Conservation (phyloP, 148 eudicot genomes). For the Pharnaceum exiguum region DNA sequence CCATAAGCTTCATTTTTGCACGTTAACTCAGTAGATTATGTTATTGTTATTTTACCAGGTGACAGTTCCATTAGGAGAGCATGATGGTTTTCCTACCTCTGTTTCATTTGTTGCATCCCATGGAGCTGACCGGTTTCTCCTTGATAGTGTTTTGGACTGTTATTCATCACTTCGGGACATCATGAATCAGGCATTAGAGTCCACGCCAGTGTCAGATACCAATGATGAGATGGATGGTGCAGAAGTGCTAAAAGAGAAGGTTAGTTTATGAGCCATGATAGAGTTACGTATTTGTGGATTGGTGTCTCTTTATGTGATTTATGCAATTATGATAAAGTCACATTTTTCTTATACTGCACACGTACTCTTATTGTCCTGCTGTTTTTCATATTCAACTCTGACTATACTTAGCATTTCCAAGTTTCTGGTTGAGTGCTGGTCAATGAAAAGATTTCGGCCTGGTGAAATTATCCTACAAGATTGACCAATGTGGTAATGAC, state of each 20-base stretch:
- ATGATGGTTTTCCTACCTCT: conserved; percentile 57
- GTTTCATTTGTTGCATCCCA: conserved; percentile 75
- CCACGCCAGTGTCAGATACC: conserved; percentile 37
- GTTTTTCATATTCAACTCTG: no score
- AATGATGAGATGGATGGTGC: conserved; percentile 68
- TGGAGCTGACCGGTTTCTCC: conserved; percentile 81
- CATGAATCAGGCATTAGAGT: conserved; percentile 38
- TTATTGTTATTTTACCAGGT: conserved; percentile 36
- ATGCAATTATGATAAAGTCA: no score
- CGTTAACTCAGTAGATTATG: neutral
- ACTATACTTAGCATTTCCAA: no score
- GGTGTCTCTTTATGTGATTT: neutral
- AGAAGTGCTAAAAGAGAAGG: conserved; percentile 87
- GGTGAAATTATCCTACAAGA: no score
- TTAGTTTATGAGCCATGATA: conserved; percentile 8
- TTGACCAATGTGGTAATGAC: no score
- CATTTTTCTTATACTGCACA: no score
- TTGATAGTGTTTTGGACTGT: conserved; percentile 76
- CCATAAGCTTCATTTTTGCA: neutral
- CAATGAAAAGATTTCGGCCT: no score
- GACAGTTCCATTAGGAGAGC: conserved; percentile 65
- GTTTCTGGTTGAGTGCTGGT: no score
- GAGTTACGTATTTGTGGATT: neutral
- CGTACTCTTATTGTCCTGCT: no score
- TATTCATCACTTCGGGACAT: conserved; percentile 64